These are phyloP conservation scores for Fonticula alba DNA, from an alignment of 78 protist genomes.

Conservation along the genomic window DNA sequence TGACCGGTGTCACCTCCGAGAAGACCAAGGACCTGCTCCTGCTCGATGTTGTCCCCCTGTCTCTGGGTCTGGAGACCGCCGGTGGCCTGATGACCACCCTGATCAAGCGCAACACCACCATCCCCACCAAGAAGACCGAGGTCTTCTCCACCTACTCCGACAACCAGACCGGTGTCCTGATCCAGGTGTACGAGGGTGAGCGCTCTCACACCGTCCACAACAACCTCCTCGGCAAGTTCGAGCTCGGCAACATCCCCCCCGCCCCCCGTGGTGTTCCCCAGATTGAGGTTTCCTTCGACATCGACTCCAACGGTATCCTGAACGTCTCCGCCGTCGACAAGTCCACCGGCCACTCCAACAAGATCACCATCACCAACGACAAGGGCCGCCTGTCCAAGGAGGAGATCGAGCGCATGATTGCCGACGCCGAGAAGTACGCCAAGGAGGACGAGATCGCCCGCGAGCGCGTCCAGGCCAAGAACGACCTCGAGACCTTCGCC, in stretches of 20 bases:
- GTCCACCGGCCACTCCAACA: slow-evolving; percentile 51
- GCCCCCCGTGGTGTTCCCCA: slow-evolving; percentile 93
- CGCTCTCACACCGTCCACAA: slow-evolving; percentile 73
- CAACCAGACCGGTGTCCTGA: slow-evolving; percentile 78
- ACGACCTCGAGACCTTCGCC: slow-evolving; percentile 64
- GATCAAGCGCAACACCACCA: slow-evolving; percentile 91
- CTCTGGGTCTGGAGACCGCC: slow-evolving; percentile 95
- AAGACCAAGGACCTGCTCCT: slow-evolving; percentile 49
- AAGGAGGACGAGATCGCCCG: slow-evolving; percentile 57
- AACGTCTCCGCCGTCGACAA: slow-evolving; percentile 85
- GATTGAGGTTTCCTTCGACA: slow-evolving; percentile 89
- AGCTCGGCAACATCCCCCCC: slow-evolving; percentile 86
- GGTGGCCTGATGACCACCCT: slow-evolving; percentile 96
- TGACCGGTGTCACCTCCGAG: slow-evolving; percentile 39
- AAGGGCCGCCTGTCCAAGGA: slow-evolving; percentile 71
- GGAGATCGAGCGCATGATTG: slow-evolving; percentile 89
- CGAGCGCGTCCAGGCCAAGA: slow-evolving; percentile 50
- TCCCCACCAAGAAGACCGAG: slow-evolving; percentile 89
- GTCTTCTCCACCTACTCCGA: slow-evolving; percentile 86
- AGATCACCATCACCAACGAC: slow-evolving; percentile 88
- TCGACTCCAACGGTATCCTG: slow-evolving; percentile 87
- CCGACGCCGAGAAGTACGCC: slow-evolving; percentile 73
- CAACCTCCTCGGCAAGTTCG: slow-evolving; percentile 86
- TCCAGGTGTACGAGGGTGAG: slow-evolving; percentile 89
- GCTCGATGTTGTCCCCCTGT: slow-evolving; percentile 93